Evolutionary conservation across 176 grass and related monocot species (phyloP).

Genomic region (Bonia amplexicaulis): DNA sequence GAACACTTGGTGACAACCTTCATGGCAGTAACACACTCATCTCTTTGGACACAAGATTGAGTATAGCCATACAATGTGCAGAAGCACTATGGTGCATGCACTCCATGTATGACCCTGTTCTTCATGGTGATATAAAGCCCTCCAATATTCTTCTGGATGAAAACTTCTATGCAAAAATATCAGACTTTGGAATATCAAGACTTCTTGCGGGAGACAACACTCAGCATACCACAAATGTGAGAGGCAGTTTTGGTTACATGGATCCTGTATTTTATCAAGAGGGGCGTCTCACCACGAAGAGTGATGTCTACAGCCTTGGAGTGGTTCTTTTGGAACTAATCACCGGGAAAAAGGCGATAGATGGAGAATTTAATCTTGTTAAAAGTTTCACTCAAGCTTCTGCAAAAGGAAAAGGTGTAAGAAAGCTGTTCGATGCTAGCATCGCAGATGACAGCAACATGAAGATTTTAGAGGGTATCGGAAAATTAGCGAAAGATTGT

Average conservation of each 20-base stretch:
- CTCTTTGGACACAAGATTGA: neutral
- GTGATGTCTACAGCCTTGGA: neutral
- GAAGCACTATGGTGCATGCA: constrained; percentile 9
- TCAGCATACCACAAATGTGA: neutral
- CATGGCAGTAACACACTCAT: neutral
- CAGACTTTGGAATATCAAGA: constrained; percentile 21
- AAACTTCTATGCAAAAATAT: neutral
- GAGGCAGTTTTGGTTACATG: neutral
- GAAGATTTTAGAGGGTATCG: neutral
- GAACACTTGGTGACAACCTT: neutral
- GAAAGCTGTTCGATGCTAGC: neutral
- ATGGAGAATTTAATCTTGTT: neutral
- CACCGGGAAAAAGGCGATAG: neutral
- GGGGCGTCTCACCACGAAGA: neutral
- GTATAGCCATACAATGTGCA: neutral
- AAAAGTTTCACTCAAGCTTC: neutral
- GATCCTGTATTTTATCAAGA: neutral
- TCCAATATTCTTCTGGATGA: neutral
- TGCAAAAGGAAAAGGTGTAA: neutral
- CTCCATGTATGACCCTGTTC: neutral
- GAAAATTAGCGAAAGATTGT: neutral
- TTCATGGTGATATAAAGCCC: constrained; percentile 6
- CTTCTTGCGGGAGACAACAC: neutral
- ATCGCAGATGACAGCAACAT: neutral
- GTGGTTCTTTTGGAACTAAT: neutral